Evolutionary conservation across 1,284 basidiomycete species (phyloP), one percentile per base, ranked within the genome.

Genomic region (Volvariella surrecta): DNA sequence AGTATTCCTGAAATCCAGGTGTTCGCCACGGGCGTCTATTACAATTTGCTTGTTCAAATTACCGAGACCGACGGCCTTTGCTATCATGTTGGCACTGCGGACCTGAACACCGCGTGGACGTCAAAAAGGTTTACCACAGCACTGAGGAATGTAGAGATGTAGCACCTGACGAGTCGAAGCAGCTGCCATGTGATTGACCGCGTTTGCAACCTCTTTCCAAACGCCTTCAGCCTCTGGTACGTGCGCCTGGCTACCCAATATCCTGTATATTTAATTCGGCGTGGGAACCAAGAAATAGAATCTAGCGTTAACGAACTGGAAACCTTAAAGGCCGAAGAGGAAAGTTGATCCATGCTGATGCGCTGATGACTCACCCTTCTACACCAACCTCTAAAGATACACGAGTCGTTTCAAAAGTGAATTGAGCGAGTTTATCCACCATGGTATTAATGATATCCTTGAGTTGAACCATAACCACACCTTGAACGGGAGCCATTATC

Each of bases 381-480:
- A 89, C 92, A 28, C 91, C 91, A 67, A 95, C 93, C 64, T 96
- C 92, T 58, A 90, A 82, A 53, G 80, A 84, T 50, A 92, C 89
- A 53, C 89, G 79, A 48, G 88, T 92, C 44, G 92, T 84, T 59
- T 89, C 87, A 55, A 79, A 79, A 35, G 87, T 85, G 59, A 90
- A 90, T 57, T 85, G 82, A 39, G 79, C 82, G 32, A 89, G 69
- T 61, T 83, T 84, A 58, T 87, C 83, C 43, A 87, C 90, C 90
- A 98, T 97, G 37, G 86, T 85, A 58, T 98, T 98, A 71, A 98
- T 96, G 54, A 95, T 92, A 53, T 96, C 91, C 73, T 97, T 97
- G 57, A 98, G 80, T 64, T 96, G 90, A n/a, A 94, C 87, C 91
- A 99, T 96, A 48, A 95, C 90, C 47, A 88, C 87, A 51, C 94